phyloP scores from a whole-genome alignment of 345 rosid genomes.

The Raphanus sativus region DNA sequence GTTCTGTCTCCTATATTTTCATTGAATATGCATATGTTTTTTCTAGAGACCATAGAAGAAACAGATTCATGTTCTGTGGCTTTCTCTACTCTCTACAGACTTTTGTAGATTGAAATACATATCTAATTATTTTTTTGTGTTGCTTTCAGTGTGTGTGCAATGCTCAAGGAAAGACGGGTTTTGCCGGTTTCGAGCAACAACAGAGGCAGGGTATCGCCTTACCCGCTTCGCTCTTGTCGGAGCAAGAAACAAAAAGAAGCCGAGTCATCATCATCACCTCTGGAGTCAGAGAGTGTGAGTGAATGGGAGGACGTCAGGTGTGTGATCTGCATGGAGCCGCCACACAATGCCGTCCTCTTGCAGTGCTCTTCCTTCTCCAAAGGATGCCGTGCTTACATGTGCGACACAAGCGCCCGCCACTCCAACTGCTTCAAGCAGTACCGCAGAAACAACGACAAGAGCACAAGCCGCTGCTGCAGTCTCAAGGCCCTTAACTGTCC shows the following conservation, averaged over 20 bases:
- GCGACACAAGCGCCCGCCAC: slow-evolving; percentile 67
- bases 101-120: background rate
- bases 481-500: slow-evolving; percentile 50
- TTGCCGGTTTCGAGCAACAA: slow-evolving; percentile 36
- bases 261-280: slow-evolving; percentile 7
- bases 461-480: slow-evolving; percentile 27
- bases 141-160: slow-evolving; percentile 20
- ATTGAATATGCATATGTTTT: background rate
- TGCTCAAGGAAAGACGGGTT: slow-evolving; percentile 55
- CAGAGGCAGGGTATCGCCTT: slow-evolving; percentile 49
- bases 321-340: slow-evolving; percentile 75
- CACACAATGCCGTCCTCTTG: slow-evolving; percentile 72
- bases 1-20: background rate
- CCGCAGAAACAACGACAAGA: slow-evolving; percentile 37
- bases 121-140: background rate
- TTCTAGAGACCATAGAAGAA: background rate
- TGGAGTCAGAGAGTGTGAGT: slow-evolving; percentile 41
- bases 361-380: slow-evolving; percentile 55
- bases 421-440: slow-evolving; percentile 69
- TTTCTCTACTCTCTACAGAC: background rate
- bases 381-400: slow-evolving; percentile 73
- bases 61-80: background rate
- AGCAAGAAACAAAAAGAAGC: slow-evolving; percentile 37
- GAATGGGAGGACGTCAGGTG: slow-evolving; percentile 72
- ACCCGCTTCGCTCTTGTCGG: slow-evolving; percentile 46